Evolutionary conservation across 164 flowering plant genomes (phyloP).

Genomic region (Vitis cinerea): DNA sequence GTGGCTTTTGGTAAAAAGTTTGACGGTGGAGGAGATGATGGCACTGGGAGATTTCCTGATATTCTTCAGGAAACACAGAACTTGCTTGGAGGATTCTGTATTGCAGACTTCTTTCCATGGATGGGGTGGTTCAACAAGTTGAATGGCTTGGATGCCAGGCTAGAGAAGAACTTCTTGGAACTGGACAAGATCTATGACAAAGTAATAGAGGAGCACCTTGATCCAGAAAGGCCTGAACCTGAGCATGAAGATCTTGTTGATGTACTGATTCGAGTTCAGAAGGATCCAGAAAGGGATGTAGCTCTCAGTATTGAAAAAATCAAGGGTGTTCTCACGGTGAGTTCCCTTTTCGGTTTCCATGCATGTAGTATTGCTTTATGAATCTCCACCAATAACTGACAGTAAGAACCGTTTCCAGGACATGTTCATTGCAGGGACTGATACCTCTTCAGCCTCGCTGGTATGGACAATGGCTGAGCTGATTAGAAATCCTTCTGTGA

Average conservation of each 20-base stretch:
- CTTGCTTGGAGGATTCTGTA: constrained; percentile 18
- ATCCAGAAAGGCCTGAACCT: constrained; percentile 6
- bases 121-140: constrained; percentile 40
- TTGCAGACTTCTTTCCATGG: constrained; percentile 42
- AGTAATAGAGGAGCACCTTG: constrained; percentile 32
- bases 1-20: constrained; percentile 34
- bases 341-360: not conserved
- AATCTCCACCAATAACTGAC: too few species aligned
- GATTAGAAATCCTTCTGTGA: constrained; percentile 24
- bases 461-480: constrained; percentile 47
- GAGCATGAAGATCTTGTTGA: constrained; percentile 38
- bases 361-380: too few species aligned
- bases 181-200: constrained; percentile 28
- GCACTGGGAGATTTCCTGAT: constrained; percentile 7
- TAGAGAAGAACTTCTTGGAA: constrained; percentile 23
- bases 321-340: constrained; percentile 34
- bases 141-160: constrained; percentile 18
- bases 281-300: constrained; percentile 10
- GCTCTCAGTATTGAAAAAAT: constrained; percentile 21
- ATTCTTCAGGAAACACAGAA: constrained; percentile 14
- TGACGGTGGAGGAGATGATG: not conserved
- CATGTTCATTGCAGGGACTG: constrained; percentile 37
- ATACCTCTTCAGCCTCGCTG: constrained; percentile 22
- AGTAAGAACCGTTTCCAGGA: constrained; percentile 19
- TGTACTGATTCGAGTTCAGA: constrained; percentile 30